Percentiles rank a stretch among this genome's conserved stretches.
These are phyloP conservation scores for Blastomyces emzantsi DNA, from an alignment of 2,329 filamentous ascomycete genomes.

Conservation along the genomic window DNA sequence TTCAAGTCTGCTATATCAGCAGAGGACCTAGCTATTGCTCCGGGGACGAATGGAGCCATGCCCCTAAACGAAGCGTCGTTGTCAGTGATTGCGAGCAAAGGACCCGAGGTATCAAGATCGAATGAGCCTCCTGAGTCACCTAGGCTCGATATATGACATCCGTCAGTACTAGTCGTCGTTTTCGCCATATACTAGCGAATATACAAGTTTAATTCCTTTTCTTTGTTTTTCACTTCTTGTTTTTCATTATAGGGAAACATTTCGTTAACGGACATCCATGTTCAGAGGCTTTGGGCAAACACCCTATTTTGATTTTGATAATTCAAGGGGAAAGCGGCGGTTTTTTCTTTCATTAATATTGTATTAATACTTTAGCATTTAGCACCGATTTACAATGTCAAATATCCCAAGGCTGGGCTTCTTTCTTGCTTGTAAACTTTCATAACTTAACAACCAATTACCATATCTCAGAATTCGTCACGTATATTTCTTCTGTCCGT, in stretches of 20 bases:
- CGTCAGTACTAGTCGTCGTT: not conserved
- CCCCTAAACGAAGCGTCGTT: constrained; percentile 1
- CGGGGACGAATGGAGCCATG: not conserved
- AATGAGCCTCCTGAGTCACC: not conserved
- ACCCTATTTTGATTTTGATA: not conserved
- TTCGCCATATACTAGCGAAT: not conserved
- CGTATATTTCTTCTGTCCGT: not conserved
- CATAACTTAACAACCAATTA: not conserved
- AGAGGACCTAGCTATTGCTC: constrained; percentile 11
- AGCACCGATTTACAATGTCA: not conserved
- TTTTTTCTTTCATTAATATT: not conserved
- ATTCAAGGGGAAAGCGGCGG: not conserved
- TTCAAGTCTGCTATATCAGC: constrained; percentile 22
- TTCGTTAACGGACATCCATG: not conserved
- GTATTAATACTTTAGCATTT: not conserved
- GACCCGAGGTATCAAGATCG: not conserved
- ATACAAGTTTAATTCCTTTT: not conserved
- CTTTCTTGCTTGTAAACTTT: not conserved
- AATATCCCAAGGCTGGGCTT: not conserved
- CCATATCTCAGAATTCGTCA: not conserved
- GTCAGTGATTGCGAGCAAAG: constrained; percentile 4
- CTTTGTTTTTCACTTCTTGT: not conserved
- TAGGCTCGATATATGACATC: not conserved
- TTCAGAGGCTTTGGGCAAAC: not conserved
- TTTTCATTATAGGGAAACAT: not conserved